phyloP scores from a whole-genome alignment of 331 rosid genomes.

The Erythrophleum ivorense region DNA sequence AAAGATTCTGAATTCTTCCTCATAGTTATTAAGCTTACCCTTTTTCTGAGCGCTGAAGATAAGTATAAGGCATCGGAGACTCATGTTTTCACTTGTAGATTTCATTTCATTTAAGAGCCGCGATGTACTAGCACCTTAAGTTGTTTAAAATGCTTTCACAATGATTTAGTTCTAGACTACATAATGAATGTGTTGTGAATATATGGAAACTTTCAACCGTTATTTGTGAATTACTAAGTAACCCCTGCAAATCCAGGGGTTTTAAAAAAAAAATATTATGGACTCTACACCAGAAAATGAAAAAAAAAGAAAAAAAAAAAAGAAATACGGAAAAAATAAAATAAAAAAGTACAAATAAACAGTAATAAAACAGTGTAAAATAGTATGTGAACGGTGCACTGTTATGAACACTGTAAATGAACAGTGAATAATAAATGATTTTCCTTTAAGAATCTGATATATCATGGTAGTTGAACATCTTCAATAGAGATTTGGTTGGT shows the following conservation, averaged over 20 bases:
- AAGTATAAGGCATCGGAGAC: background rate
- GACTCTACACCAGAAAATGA: too few species aligned
- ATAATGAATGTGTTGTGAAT: slow-evolving; percentile 9
- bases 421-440: too few species aligned
- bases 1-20: slow-evolving; percentile 40
- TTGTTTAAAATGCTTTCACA: slow-evolving; percentile 20
- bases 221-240: slow-evolving; percentile 1
- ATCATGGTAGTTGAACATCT: background rate
- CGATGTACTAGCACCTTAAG: slow-evolving; percentile 7
- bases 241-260: too few species aligned
- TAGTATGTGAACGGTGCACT: too few species aligned
- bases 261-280: too few species aligned
- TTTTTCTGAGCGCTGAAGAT: background rate
- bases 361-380: too few species aligned
- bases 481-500: slow-evolving; percentile 6
- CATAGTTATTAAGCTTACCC: slow-evolving; percentile 25
- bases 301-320: too few species aligned
- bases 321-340: too few species aligned
- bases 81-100: slow-evolving; percentile 8
- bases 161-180: background rate
- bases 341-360: too few species aligned
- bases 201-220: background rate
- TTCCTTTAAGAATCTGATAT: background rate
- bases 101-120: background rate
- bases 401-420: too few species aligned